These are phyloP conservation scores for Coemansia sp. DNA, from an alignment of 192 early-diverging fungal genomes.

Conservation along the genomic window DNA sequence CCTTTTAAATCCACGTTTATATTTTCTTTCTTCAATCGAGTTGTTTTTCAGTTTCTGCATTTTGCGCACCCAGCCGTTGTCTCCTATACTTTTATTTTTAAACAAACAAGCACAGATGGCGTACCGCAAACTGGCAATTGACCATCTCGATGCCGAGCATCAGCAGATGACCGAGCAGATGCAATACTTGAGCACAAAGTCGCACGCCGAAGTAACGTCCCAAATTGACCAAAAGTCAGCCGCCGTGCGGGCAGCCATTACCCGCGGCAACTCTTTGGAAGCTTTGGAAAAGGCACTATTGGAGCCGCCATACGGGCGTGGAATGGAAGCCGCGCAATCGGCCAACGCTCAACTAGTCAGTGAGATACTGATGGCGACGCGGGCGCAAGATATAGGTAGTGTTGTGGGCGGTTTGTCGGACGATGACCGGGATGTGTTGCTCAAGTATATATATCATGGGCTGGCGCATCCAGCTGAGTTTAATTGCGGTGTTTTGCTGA, in stretches of 20 bases:
- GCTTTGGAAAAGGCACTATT: constrained; percentile 65
- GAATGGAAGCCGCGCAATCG: constrained; percentile 65
- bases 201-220: constrained; percentile 15
- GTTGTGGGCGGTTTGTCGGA: constrained; percentile 62
- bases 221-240: constrained; percentile 43
- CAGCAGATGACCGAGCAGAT: constrained; percentile 41
- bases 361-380: constrained; percentile 74
- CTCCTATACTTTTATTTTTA: not conserved
- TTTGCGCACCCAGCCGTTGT: too few relatives aligned
- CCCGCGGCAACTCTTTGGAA: constrained; percentile 58
- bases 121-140: constrained; percentile 47
- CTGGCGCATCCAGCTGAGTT: constrained; percentile 80
- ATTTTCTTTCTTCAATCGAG: not conserved
- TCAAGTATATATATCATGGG: constrained; percentile 93
- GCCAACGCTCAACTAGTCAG: constrained; percentile 76
- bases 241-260: constrained; percentile 65
- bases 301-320: constrained; percentile 71
- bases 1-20: constrained; percentile 1
- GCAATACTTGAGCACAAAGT: constrained; percentile 38
- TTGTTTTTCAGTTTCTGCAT: not conserved
- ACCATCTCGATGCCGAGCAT: constrained; percentile 30
- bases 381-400: constrained; percentile 65
- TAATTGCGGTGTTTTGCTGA: constrained; percentile 79
- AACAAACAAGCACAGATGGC: constrained; percentile 21
- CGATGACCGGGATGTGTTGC: constrained; percentile 74